Evolutionary conservation across 169 alveolate genomes (phyloP), one percentile per base, ranked within the genome.

Genomic region (Cryptosporidium muris): DNA sequence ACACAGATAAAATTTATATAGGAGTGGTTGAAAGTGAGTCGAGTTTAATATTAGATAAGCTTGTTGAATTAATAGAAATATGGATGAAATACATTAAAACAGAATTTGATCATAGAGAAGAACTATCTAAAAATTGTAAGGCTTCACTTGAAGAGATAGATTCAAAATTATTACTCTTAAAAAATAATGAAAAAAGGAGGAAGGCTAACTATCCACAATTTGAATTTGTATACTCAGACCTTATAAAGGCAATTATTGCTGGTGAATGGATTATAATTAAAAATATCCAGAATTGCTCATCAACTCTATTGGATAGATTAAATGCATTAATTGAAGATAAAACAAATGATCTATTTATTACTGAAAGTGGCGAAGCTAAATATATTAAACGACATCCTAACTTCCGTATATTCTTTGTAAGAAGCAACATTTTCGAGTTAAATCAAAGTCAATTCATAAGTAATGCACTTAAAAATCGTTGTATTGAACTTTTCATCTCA

Each of bases 191-290:
- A 2, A 14, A 40, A 12, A 51, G 14, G 4, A 45, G 36, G 1
- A 80, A 47, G 4, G 6, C 8, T 37, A 34, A 51, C 0, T 7
- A 14, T 45, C 9, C 25, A 3, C 54, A 74, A 8, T 74, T 74
- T 36, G 63, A 74, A 1, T 74, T 47, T 53, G 48, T 53, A 14
- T 74, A 43, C n/a, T 56, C 89, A 81, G 51, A 67, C 6, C 51
- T 81, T 6, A 92, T 96, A 9, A 88, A 90, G 80, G 93, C 98
- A 4, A 94, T 97, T 40, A 92, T 92, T 67, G 85, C 89, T 25
- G 99, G 99, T 4, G 94, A 94, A 63, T 95, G 98, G 98, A 90
- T 96, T 38, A 89, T 96, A 36, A 80, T 97, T 62, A 96, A 93
- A 60, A 93, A 95, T 80, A 93, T 95, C 37, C 96, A 96, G 88